phyloP scores from a whole-genome alignment of 2,329 filamentous ascomycete species.

The Penicillium sclerotigenum region DNA sequence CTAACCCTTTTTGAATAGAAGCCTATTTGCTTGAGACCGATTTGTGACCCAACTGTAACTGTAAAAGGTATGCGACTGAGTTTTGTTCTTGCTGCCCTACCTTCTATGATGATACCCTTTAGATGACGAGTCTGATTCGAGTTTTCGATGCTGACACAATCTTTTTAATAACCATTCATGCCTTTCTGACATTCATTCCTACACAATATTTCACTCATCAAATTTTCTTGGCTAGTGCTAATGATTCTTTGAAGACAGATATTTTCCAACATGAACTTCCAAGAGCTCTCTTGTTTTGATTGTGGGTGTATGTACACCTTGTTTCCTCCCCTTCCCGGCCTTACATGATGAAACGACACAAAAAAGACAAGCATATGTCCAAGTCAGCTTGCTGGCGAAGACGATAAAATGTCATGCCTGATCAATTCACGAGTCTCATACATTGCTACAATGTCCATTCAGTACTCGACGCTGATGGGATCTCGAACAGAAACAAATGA shows the following conservation, averaged over 20 bases:
- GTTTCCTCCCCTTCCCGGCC: conserved; percentile 24
- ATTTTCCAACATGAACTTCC: neutral
- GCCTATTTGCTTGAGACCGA: conserved; percentile 11
- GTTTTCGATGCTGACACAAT: conserved; percentile 60
- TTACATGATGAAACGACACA: conserved; percentile 78
- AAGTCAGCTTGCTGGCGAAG: conserved; percentile 57
- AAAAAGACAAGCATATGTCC: conserved; percentile 97
- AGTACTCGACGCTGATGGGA: conserved; percentile 29
- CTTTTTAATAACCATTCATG: conserved; percentile 59
- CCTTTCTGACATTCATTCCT: conserved; percentile 45
- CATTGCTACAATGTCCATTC: conserved; percentile 15
- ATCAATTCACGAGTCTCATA: conserved; percentile 34
- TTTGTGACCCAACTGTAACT: conserved; percentile 2
- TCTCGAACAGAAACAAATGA: conserved; percentile 18
- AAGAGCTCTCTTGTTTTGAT: neutral
- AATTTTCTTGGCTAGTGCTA: conserved; percentile 2
- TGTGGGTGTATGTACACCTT: conserved; percentile 30
- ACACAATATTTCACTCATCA: conserved; percentile 5
- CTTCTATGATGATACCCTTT: conserved; percentile 50
- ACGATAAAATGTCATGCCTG: conserved; percentile 54
- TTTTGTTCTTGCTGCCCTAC: neutral
- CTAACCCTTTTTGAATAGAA: conserved; percentile 27
- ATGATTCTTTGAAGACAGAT: conserved; percentile 1
- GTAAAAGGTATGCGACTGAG: conserved; percentile 21
- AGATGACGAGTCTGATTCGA: conserved; percentile 67